These are phyloP conservation scores for Cladosporium sp. DNA, from an alignment of 2,329 filamentous ascomycete species.

Conservation along the genomic window DNA sequence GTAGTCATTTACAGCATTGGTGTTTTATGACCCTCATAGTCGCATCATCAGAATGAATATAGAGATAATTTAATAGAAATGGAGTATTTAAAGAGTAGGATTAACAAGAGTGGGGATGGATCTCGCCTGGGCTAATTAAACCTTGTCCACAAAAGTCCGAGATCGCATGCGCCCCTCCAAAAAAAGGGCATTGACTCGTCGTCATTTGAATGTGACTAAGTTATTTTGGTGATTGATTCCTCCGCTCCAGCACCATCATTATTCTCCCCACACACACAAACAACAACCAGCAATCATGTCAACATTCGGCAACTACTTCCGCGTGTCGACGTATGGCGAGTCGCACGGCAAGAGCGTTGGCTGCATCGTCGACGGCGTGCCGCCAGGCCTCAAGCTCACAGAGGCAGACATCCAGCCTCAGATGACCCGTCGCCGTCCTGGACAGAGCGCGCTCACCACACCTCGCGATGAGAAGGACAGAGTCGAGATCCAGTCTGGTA, in stretches of 20 bases:
- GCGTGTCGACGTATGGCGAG: constrained; percentile 81
- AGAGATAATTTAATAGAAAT: background rate
- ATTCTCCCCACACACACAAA: background rate
- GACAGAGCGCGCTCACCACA: constrained; percentile 86
- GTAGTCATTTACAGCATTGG: background rate
- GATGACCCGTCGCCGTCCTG: constrained; percentile 85
- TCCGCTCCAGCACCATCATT: background rate
- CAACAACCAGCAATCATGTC: constrained; percentile 60
- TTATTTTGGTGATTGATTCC: background rate
- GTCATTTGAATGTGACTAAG: background rate
- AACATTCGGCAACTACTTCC: constrained; percentile 80
- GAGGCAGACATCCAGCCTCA: constrained; percentile 81
- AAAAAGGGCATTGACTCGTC: constrained; percentile 8
- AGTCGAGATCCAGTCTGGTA: constrained; percentile 90
- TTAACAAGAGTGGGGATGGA: background rate
- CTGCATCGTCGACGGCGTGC: constrained; percentile 91
- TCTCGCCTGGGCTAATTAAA: background rate
- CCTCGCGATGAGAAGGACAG: constrained; percentile 89
- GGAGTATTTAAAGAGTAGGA: background rate
- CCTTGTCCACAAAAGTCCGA: background rate
- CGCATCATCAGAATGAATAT: background rate
- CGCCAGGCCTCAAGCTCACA: constrained; percentile 84
- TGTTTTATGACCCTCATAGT: background rate
- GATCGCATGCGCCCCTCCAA: constrained; percentile 4
- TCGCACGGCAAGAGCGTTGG: constrained; percentile 91